These are phyloP conservation scores for Opeltia flavorubescens DNA, from an alignment of 495 filamentous ascomycete species.

Conservation along the genomic window DNA sequence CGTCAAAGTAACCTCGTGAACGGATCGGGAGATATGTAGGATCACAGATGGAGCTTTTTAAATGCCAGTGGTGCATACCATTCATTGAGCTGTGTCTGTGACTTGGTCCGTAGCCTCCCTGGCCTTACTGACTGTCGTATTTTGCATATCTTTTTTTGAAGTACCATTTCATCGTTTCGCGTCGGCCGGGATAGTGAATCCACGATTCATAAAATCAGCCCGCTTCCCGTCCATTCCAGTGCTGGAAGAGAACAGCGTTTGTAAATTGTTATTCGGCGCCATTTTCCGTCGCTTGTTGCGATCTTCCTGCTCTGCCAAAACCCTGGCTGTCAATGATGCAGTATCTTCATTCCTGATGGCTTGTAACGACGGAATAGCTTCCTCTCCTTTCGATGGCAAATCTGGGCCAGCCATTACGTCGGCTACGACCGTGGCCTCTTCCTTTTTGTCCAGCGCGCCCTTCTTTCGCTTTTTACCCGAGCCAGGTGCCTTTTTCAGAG, in stretches of 20 bases:
- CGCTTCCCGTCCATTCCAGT: constrained; percentile 37
- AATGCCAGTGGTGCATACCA: too few species aligned
- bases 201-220: constrained; percentile 66
- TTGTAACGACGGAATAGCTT: neutral
- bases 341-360: constrained; percentile 78
- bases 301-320: constrained; percentile 72
- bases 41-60: too few species aligned
- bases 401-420: constrained; percentile 3
- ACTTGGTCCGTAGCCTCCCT: too few species aligned
- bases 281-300: constrained; percentile 67
- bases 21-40: too few species aligned
- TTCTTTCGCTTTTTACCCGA: constrained; percentile 58
- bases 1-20: too few species aligned
- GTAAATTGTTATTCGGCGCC: constrained; percentile 50
- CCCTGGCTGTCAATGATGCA: constrained; percentile 68
- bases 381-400: neutral
- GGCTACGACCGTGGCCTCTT: constrained; percentile 15
- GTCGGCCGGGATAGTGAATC: constrained; percentile 45
- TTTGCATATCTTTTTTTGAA: too few species aligned
- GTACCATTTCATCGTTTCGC: constrained; percentile 16
- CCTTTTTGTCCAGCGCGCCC: constrained; percentile 12
- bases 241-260: constrained; percentile 51
- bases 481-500: constrained; percentile 65
- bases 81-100: too few species aligned
- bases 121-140: too few species aligned